Evolutionary conservation across 768 basidiomycete genomes (phyloP).

Genomic region (Amanita polypyramis): DNA sequence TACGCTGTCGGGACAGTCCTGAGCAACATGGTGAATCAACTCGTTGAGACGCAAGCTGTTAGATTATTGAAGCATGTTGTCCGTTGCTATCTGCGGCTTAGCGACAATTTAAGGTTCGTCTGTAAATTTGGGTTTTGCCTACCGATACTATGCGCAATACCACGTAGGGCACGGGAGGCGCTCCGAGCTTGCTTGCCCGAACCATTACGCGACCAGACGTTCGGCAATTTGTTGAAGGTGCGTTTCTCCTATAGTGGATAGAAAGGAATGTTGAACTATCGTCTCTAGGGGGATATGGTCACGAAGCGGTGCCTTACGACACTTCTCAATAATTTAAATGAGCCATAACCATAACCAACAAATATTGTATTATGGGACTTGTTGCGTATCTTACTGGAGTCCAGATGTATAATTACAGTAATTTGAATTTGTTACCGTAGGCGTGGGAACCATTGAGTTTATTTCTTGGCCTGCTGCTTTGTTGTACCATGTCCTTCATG

Average conservation of each 20-base stretch:
- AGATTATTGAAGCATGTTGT: slow-evolving; percentile 96
- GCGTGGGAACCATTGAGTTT: no score
- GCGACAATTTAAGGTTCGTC: slow-evolving; percentile 86
- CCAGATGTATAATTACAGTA: neutral
- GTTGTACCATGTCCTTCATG: slow-evolving; percentile 16
- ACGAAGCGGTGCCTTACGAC: slow-evolving; percentile 92
- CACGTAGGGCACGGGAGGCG: slow-evolving; percentile 81
- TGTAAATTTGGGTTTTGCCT: neutral
- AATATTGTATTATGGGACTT: neutral
- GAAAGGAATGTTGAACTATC: slow-evolving; percentile 12
- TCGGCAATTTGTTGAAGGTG: slow-evolving; percentile 84
- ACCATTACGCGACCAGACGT: slow-evolving; percentile 89
- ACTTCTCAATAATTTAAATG: slow-evolving; percentile 79
- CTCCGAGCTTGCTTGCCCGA: slow-evolving; percentile 93
- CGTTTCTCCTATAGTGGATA: slow-evolving; percentile 8
- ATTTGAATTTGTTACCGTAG: no score
- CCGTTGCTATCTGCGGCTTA: slow-evolving; percentile 89
- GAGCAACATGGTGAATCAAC: slow-evolving; percentile 97
- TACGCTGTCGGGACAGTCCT: slow-evolving; percentile 98
- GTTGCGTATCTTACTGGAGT: neutral
- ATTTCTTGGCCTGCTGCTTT: no score
- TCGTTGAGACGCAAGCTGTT: slow-evolving; percentile 97
- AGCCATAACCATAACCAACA: slow-evolving; percentile 37
- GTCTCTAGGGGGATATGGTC: slow-evolving; percentile 83
- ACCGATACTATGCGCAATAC: slow-evolving; percentile 8